Conservation (phyloP, 2,329 filamentous ascomycete genomes). For the Trichoderma harzianum region DNA sequence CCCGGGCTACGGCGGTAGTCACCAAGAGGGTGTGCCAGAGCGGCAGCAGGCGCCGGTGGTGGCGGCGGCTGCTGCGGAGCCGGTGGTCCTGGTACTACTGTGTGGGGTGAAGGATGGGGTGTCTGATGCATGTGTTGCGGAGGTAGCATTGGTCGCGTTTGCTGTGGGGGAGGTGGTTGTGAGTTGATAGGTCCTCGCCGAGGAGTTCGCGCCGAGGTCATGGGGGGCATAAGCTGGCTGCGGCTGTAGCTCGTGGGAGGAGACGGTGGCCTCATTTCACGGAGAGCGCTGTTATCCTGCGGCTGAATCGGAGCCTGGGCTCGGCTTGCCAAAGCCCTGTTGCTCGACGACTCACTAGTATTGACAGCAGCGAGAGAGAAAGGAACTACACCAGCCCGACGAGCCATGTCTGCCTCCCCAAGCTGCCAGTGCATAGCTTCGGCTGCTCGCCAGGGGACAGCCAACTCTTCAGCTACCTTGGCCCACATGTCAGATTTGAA, state of each 20-base stretch:
- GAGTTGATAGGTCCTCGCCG: constrained; percentile 38
- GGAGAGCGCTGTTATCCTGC: constrained; percentile 44
- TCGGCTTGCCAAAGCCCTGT: constrained; percentile 38
- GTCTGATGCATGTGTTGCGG: constrained; percentile 25
- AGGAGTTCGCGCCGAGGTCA: constrained; percentile 35
- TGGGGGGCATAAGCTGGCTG: constrained; percentile 31
- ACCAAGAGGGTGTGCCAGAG: constrained; percentile 18
- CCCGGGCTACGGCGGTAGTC: constrained; percentile 35
- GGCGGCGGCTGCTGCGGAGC: constrained; percentile 26
- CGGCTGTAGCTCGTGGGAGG: constrained; percentile 41
- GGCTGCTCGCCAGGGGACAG: constrained; percentile 88
- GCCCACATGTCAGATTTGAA: constrained; percentile 99
- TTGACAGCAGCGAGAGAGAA: constrained; percentile 67
- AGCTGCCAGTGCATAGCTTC: constrained; percentile 99
- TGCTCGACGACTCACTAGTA: constrained; percentile 38
- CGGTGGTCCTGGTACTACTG: constrained; percentile 19
- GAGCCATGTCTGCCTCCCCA: constrained; percentile 89
- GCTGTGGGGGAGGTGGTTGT: constrained; percentile 30
- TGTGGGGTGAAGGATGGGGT: constrained; percentile 14
- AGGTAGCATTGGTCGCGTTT: constrained; percentile 7
- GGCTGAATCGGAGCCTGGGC: constrained; percentile 44
- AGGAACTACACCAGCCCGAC: constrained; percentile 82
- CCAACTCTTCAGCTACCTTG: constrained; percentile 92
- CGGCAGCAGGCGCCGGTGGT: constrained; percentile 23
- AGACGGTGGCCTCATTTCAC: constrained; percentile 42